Evolutionary conservation across 2,329 filamentous ascomycete genomes (phyloP), one percentile per base, ranked within the genome.

Genomic region (Fonsecaea monophora): DNA sequence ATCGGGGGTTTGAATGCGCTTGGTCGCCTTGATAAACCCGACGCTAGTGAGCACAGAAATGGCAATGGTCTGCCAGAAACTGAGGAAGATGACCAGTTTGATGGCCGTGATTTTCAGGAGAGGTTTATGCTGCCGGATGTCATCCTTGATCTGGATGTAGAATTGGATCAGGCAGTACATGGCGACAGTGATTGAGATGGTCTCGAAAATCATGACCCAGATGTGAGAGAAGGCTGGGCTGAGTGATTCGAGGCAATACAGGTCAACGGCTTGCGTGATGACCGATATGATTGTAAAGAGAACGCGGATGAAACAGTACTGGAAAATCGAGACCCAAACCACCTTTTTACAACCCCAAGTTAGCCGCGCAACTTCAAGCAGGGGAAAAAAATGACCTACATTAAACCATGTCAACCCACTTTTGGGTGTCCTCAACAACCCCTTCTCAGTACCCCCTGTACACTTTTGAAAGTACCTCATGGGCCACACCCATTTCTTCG

Each of bases 331-430:
- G 55, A 91, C 85, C 90, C 90, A 95, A 72, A 94, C 84, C 67
- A 94, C 88, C 83, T 85, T 64, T n/a, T 66, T 38, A 30, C 42
- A 13, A 32, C 30, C 30, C 30, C n/a, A 0, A n/a, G 60, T 61
- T 25, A 60, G 57, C 53, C 35, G 25, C 34, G 48, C 53, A 32
- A 53, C 13, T 21, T 1, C 25, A 35, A 63, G 30, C 5, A 1
- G 13, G n/a, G 6, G 12, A 10, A 34, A 12, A 13, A n/a, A 8
- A 25, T 21, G 5, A 50, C 68, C 64, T 58, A 87, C 86, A 77
- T 96, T 96, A 80, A 96, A 96, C 92, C 92, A 95, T 0, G 92
- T 96, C 76, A 96, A 80, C 0, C 92, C 92, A 77, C 90, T 95
- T 71, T 85, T 83, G 0, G 92, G 92, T n/a, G 85, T 90, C 71